These are phyloP conservation scores for Massarina eburnea DNA, from an alignment of 2,329 filamentous ascomycete species.

Conservation along the genomic window DNA sequence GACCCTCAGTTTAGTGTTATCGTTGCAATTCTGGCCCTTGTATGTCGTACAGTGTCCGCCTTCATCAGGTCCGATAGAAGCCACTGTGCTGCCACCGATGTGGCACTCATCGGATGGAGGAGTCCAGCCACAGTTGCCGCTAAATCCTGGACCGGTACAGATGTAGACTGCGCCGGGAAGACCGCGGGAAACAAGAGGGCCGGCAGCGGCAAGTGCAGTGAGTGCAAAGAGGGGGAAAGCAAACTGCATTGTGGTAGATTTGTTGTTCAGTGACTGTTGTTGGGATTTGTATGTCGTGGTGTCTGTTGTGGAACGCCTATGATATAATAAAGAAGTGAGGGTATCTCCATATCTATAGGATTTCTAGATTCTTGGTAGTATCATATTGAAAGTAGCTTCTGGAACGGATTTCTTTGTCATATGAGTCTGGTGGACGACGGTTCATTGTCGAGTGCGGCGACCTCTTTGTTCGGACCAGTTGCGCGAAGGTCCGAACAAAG, in stretches of 20 bases:
- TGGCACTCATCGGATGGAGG: background rate
- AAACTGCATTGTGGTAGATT: background rate
- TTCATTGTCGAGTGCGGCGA: too few species aligned
- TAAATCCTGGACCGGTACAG: constrained; percentile 12
- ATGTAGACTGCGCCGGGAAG: constrained; percentile 19
- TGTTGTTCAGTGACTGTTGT: background rate
- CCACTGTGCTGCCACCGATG: background rate
- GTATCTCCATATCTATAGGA: too few species aligned
- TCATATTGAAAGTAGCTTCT: too few species aligned
- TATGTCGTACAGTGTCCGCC: background rate
- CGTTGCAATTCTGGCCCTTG: background rate
- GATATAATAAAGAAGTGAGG: too few species aligned
- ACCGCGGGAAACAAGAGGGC: constrained; percentile 2
- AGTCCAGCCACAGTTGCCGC: constrained; percentile 12
- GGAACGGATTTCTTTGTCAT: too few species aligned
- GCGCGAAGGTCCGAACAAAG: too few species aligned
- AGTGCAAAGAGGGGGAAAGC: background rate
- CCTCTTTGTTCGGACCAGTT: too few species aligned
- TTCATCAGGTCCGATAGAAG: background rate
- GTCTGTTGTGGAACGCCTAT: too few species aligned
- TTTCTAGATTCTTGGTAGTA: too few species aligned
- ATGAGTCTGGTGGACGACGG: too few species aligned
- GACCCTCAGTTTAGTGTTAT: background rate
- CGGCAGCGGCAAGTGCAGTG: background rate
- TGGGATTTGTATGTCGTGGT: background rate